Base-by-base conservation (phyloP, 352 stramenopile species). In the Plasmopara viticola region DNA sequence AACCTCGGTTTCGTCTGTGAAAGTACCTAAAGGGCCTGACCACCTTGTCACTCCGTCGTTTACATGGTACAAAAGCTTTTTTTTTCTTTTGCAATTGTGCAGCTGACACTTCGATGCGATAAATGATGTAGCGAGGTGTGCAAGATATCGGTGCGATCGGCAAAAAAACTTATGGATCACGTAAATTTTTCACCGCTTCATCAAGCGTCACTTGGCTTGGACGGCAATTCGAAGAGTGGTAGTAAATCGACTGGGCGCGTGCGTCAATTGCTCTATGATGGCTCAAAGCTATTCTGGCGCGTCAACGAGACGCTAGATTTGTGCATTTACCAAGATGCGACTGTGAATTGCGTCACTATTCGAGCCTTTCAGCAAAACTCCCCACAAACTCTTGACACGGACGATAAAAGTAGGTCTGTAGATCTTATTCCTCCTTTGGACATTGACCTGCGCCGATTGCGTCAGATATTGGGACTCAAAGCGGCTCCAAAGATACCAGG, bases 131-230 rank as follows among this genome's bases (percentile, higher is more conserved):
- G 83, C 48, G 83, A 94, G 58, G 83, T 94, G 49, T 94, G 84
- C 66, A 90, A 94, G 59, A 92, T 94, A 51, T 90, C 81, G 30
- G 75, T 94, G 51, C 81, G 84, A 14, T 94, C 84, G 9, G 84
- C 84, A 5, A 80, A 94, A 45, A 94, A 92, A 68, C 64, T 94
- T 41, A 73, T 92, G 28, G 84, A 94, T 52, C 84, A 94, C 56
- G 84, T 92, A 41, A 94, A 90, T 59, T 90, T 89, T 40, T 94
- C 84, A 33, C 84, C 84, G 28, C 65, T 94, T n/a, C 84, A 94
- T 62, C 86, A 90, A 58, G 81, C 77, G 2, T 83, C 81, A 5
- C 66, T 94, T 7, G 78, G 86, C 15, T 58, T 79, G 18, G 68
- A 56, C n/a, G 70, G 37, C 42, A 58, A 40, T 41, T 47, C 44